phyloP scores from a whole-genome alignment of 2,329 filamentous ascomycete genomes.

The Pyrenophora teres region DNA sequence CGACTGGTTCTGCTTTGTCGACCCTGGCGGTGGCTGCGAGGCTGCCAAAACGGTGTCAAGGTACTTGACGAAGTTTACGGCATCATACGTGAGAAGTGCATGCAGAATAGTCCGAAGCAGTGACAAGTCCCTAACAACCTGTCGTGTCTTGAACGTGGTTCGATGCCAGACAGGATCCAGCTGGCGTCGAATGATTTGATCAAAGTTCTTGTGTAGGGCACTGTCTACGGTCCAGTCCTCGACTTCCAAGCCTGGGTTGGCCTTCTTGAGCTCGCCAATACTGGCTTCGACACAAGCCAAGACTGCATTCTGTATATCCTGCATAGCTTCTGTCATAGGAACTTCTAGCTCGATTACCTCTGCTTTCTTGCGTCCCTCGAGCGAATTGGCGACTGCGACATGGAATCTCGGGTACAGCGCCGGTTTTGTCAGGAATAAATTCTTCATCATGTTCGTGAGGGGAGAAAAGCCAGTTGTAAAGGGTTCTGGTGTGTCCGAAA shows the following conservation, averaged over 20 bases:
- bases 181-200: conserved; percentile 83
- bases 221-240: conserved; percentile 97
- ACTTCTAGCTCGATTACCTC: conserved; percentile 98
- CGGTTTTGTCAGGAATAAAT: conserved; percentile 84
- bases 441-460: conserved; percentile 86
- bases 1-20: conserved; percentile 84
- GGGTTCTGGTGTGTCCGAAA: conserved; percentile 90
- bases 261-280: conserved; percentile 90
- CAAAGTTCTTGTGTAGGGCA: conserved; percentile 89
- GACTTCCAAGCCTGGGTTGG: conserved; percentile 88
- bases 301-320: conserved; percentile 88
- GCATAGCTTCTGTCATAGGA: conserved; percentile 93
- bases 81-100: conserved; percentile 80
- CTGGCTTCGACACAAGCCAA: conserved; percentile 96
- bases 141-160: conserved; percentile 90
- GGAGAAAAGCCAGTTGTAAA: conserved; percentile 89
- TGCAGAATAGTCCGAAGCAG: conserved; percentile 83
- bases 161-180: conserved; percentile 97
- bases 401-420: conserved; percentile 95
- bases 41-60: conserved; percentile 92
- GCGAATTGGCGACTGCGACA: conserved; percentile 81
- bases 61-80: conserved; percentile 89
- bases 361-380: conserved; percentile 90
- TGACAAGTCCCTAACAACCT: conserved; percentile 88
- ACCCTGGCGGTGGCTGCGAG: conserved; percentile 84